Base-by-base conservation (phyloP, 2,329 filamentous ascomycete genomes). In the Epichloe festucae region DNA sequence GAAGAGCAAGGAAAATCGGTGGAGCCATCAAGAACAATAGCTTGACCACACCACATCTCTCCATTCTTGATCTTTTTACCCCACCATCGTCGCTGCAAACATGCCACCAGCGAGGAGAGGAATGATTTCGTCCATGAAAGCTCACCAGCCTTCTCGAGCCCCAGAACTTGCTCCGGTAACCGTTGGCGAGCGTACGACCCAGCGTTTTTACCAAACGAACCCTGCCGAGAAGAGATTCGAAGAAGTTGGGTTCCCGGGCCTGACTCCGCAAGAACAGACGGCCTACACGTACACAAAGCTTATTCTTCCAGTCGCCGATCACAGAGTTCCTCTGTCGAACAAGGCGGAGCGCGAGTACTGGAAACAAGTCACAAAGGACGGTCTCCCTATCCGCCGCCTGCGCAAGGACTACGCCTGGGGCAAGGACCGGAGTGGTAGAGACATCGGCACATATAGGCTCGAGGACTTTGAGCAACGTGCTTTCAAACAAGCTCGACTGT, bases 321-420 rank as follows among this genome's bases (percentile, higher is more conserved):
- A 62, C 48, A 59, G 58, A 11, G 57, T 72, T 4, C 55, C 60
- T 43, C 62, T 68, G 36, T 67, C 64, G 54, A 64, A 70, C 62
- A 78, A 78, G 63, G 64, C 73, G 27, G 73, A 78, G 60, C 73
- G 74, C 59, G 77, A 81, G 58, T 73, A 77, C 60, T 82, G 78
- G 78, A 77, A 77, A 63, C 67, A 70, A 46, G 68, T 78, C 55
- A 72, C 71, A 61, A 78, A 80, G 56, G 70, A 74, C 46, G 70
- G 65, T 52, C 66, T 79, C 14, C 74, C 77, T 5, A 64, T 75
- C 48, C 73, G 77, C 39, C 65, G 67, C 27, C 65, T 74, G 17
- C 61, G 64, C 21, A 60, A 60, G 40, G 59, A 60, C 57, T 67
- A 72, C 64, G 50, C 60, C 62, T 81, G 77, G 76, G 77, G 76